These are phyloP conservation scores for Thraustochytrium sp. DNA, from an alignment of 352 stramenopile genomes.

Conservation along the genomic window DNA sequence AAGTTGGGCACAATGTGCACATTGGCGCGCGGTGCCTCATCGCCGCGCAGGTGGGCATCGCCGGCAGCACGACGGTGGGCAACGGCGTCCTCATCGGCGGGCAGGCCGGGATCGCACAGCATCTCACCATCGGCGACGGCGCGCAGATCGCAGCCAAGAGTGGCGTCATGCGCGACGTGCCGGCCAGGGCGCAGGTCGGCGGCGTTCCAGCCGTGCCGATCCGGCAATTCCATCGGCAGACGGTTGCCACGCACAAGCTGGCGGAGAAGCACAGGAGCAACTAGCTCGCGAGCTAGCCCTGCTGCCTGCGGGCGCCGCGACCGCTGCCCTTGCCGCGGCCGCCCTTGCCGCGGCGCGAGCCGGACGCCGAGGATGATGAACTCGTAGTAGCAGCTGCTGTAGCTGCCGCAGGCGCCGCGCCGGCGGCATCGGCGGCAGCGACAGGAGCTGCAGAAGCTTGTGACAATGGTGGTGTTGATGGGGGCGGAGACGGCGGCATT, in stretches of 20 bases:
- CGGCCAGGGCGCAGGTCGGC: conserved; percentile 56
- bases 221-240: conserved; percentile 69
- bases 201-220: conserved; percentile 66
- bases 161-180: conserved; percentile 68
- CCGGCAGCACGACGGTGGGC: conserved; percentile 67
- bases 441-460: not conserved
- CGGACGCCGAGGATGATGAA: too few species aligned
- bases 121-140: conserved; percentile 67
- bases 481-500: not conserved
- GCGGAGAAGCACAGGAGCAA: conserved; percentile 42
- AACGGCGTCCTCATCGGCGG: conserved; percentile 68
- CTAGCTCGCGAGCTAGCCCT: not conserved
- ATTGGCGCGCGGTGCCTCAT: conserved; percentile 66
- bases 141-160: conserved; percentile 74
- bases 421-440: too few species aligned
- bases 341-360: not conserved
- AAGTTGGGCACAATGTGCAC: conserved; percentile 75
- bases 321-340: not conserved
- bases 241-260: conserved; percentile 56
- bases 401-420: too few species aligned
- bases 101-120: conserved; percentile 72
- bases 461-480: not conserved
- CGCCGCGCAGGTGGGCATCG: conserved; percentile 69
- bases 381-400: too few species aligned
- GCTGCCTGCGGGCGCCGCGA: not conserved